Percentiles rank a stretch among this genome's conserved stretches.
phyloP scores from a whole-genome alignment of 1,139 yeast genomes.

The Suhomyces coccinellae region DNA sequence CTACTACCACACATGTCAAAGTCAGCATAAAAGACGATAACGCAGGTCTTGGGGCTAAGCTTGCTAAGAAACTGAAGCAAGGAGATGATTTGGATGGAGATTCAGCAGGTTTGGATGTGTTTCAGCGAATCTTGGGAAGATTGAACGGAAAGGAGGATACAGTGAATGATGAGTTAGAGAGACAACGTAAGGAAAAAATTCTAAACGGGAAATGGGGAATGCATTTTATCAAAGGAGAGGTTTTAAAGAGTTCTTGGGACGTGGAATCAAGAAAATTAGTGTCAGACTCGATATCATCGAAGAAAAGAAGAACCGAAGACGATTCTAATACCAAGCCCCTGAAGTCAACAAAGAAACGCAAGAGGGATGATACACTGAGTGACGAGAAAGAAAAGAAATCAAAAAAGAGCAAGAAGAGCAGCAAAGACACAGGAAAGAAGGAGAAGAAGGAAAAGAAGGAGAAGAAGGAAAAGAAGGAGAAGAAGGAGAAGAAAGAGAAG shows the following conservation, averaged over 20 bases:
- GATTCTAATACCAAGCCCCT: no score
- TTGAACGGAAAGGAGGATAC: conserved; percentile 74
- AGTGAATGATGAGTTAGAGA: conserved; percentile 59
- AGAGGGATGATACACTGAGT: not conserved
- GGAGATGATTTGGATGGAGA: conserved; percentile 72
- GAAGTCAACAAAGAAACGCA: not conserved
- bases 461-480: conserved; percentile 15
- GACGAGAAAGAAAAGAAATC: not conserved
- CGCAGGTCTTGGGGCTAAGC: conserved; percentile 82
- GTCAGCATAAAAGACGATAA: conserved; percentile 80
- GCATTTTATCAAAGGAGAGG: conserved; percentile 82
- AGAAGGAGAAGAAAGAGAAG: conserved; percentile 30
- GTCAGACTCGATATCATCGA: not conserved
- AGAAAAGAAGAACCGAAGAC: no score
- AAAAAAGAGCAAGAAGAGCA: not conserved
- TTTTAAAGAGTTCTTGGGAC: conserved; percentile 82
- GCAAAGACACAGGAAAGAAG: not conserved
- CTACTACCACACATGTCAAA: conserved; percentile 75
- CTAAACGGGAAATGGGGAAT: conserved; percentile 84
- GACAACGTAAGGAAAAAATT: conserved; percentile 64
- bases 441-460: conserved; percentile 11
- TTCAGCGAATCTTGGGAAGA: conserved; percentile 86
- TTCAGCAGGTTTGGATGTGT: conserved; percentile 88
- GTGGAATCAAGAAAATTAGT: conserved; percentile 44
- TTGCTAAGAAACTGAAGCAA: conserved; percentile 53